Conservation (phyloP, 805 yeast genomes). For the Candida hungchunana region DNA sequence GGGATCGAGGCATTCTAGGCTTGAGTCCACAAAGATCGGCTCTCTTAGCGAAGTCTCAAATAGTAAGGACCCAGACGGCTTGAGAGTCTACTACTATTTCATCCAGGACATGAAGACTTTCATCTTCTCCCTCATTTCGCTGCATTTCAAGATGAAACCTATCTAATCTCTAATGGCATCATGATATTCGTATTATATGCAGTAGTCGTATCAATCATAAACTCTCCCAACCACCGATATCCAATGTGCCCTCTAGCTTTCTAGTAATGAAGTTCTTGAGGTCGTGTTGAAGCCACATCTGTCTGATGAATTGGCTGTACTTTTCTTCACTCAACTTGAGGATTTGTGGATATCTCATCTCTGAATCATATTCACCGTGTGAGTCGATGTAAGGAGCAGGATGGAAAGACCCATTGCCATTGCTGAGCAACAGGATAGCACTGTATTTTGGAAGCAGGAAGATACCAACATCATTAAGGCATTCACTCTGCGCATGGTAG, state of each 20-base stretch:
- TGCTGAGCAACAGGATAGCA: conserved; percentile 57
- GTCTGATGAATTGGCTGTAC: conserved; percentile 62
- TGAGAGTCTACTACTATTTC: conserved; percentile 39
- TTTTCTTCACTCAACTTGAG: conserved; percentile 56
- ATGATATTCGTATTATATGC: background rate
- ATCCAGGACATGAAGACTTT: conserved; percentile 41
- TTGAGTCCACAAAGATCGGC: conserved; percentile 33
- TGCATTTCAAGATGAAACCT: conserved; percentile 36
- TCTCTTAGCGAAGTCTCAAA: conserved; percentile 36
- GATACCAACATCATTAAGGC: conserved; percentile 65
- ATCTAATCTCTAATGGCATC: too few relatives aligned
- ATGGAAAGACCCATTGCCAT: conserved; percentile 78
- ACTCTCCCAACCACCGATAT: conserved; percentile 96
- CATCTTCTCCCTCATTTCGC: conserved; percentile 36
- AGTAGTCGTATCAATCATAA: conserved; percentile 33
- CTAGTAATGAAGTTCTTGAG: conserved; percentile 74
- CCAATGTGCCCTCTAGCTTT: conserved; percentile 70
- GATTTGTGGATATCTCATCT: conserved; percentile 65
- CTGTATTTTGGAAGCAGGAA: conserved; percentile 70
- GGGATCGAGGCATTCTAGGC: conserved; percentile 20
- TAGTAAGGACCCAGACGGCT: conserved; percentile 40
- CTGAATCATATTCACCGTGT: conserved; percentile 83
- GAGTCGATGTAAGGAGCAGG: conserved; percentile 80
- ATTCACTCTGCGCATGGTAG: conserved; percentile 58
- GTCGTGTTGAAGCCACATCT: conserved; percentile 76